A percentile compares a stretch with the other conserved stretches of the same genome.
Conservation (phyloP, 805 yeast genomes). For the Saturnispora quitensis region DNA sequence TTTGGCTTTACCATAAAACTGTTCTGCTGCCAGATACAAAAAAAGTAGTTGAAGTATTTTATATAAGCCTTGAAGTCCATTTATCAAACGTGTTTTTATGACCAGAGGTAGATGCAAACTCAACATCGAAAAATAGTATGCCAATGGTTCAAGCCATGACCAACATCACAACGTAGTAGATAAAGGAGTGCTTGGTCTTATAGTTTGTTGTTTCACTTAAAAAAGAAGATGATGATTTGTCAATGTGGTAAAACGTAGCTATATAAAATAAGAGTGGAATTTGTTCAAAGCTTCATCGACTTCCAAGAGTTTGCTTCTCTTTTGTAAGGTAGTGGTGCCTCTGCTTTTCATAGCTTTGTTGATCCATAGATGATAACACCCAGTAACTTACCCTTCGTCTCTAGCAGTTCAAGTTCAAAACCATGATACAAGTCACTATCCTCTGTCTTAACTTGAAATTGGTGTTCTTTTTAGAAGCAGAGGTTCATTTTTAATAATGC, state of each 20-base stretch:
- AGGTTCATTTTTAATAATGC: background rate
- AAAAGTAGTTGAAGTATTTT: too few species aligned
- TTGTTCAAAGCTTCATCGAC: background rate
- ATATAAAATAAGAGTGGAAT: background rate
- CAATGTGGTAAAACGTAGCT: background rate
- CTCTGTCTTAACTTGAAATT: background rate
- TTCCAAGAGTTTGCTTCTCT: constrained; percentile 1
- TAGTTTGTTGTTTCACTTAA: constrained; percentile 1
- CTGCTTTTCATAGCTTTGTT: background rate
- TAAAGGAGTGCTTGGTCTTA: background rate
- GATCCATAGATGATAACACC: constrained; percentile 7
- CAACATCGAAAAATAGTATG: too few species aligned
- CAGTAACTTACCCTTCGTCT: background rate
- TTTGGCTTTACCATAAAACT: too few species aligned
- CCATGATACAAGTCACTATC: constrained; percentile 3
- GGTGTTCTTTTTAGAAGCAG: background rate
- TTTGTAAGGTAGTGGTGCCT: background rate
- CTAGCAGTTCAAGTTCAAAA: constrained; percentile 3
- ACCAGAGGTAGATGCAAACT: too few species aligned
- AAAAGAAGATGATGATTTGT: constrained; percentile 4
- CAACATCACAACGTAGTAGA: too few species aligned
- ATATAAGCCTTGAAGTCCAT: too few species aligned
- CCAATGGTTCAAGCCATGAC: too few species aligned
- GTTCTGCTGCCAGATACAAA: too few species aligned
- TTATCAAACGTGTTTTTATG: too few species aligned